Base-by-base conservation (phyloP, 2,329 filamentous ascomycete species). In the Monosporascus sp. region DNA sequence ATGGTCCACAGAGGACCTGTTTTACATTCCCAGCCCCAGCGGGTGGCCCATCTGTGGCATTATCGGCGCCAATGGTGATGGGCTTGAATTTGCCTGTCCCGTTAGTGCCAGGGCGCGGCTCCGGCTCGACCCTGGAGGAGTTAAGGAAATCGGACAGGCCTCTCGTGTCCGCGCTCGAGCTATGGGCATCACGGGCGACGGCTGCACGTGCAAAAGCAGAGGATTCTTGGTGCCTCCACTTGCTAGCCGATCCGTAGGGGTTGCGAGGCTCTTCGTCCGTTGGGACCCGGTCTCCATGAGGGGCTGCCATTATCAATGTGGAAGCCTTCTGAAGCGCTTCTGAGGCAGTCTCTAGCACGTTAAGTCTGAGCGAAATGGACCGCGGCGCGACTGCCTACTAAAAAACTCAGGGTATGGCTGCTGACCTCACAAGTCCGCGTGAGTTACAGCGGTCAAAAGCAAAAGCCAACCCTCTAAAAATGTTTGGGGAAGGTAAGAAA, bases 1-100 rank as follows among this genome's bases (percentile, higher is more conserved):
- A 73, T 20, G 89, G 89, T 1, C 89, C 89, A 61, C 82, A 86
- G 15, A 87, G 75, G 28, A 91, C 78, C 56, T 88, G 82, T 63
- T 74, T 78, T 46, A 78, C 78, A 48, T 81, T 78, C 5, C 51
- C 45, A 38, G 41, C 37, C 14, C 50, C 58, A 26, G 65, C 63
- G 5, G 66, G 60, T 7, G 59, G 59, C 11, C 63, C 64, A 41
- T 64, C 69, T 11, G 67, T 61, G 45, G 67, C 69, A 56, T 71
- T 68, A 38, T 65, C 65, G 35, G 71, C 72, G 40, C 72, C 74
- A n/a, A 78, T 65, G 51, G 79, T 70, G 55, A 85, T 74, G 37
- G 81, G 80, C 57, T 72, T 74, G 63, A 73, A 75, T 56, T 71
- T 68, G 53, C 62, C 70, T 11, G 63, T 61, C 45, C 65, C 68